A percentile compares a stretch with the other conserved stretches of the same genome.
Conservation (phyloP, 2,329 filamentous ascomycete species). For the Catunica adiposa region DNA sequence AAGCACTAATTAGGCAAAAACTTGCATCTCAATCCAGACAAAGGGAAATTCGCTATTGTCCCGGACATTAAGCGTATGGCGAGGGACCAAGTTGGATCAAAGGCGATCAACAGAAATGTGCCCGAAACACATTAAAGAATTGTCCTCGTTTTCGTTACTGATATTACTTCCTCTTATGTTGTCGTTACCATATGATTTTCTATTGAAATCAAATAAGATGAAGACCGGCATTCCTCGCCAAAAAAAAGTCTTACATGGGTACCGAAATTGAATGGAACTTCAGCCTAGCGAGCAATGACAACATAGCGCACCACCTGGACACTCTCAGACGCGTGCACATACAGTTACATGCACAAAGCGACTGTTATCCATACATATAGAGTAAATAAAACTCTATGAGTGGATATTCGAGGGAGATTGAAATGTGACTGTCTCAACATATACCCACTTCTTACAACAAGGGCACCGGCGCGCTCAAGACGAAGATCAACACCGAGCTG, state of each 20-base stretch:
- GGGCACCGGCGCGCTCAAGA: not conserved
- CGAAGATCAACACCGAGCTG: not conserved
- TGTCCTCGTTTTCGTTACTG: too few species aligned
- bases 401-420: constrained; percentile 6
- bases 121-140: too few species aligned
- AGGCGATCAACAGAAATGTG: too few species aligned
- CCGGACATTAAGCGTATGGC: too few species aligned
- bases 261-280: constrained; percentile 1
- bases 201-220: too few species aligned
- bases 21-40: too few species aligned
- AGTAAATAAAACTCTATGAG: not conserved
- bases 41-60: too few species aligned
- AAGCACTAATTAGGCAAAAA: too few species aligned
- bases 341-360: not conserved
- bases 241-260: not conserved
- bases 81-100: too few species aligned
- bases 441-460: not conserved
- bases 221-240: not conserved
- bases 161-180: too few species aligned
- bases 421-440: constrained; percentile 12
- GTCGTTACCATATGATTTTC: too few species aligned
- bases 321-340: constrained; percentile 10
- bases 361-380: not conserved
- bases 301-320: constrained; percentile 14
- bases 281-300: not conserved